phyloP scores from a whole-genome alignment of 345 rosid genomes.

The Anastatica hierochuntica region DNA sequence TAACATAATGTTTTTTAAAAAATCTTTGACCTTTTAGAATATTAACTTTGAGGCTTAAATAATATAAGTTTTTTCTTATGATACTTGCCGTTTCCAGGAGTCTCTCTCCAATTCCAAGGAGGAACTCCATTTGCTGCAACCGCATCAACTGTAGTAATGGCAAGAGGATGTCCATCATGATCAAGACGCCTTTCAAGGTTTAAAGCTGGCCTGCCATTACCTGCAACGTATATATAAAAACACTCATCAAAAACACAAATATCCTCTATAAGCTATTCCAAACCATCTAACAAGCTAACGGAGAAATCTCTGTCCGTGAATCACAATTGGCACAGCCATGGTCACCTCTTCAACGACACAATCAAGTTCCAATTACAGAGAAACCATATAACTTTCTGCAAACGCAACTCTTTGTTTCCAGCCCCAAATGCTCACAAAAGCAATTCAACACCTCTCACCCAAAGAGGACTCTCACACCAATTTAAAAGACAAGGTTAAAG shows the following conservation, averaged over 20 bases:
- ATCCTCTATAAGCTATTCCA: background rate
- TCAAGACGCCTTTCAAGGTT: slow-evolving; percentile 95
- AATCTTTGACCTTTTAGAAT: background rate
- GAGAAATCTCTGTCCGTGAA: background rate
- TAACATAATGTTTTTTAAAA: slow-evolving; percentile 1
- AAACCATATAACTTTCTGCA: background rate
- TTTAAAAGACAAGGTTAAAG: slow-evolving; percentile 4
- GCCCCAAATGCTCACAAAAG: slow-evolving; percentile 2
- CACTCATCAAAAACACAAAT: slow-evolving; percentile 1
- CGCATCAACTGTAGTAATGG: slow-evolving; percentile 78
- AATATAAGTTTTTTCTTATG: slow-evolving; percentile 4
- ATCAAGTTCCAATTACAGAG: background rate
- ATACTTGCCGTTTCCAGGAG: slow-evolving; percentile 74
- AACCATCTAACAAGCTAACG: slow-evolving; percentile 11
- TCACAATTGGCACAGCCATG: background rate
- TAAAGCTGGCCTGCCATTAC: slow-evolving; percentile 65
- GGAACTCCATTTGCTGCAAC: slow-evolving; percentile 80
- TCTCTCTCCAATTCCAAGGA: slow-evolving; percentile 98
- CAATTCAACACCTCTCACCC: background rate
- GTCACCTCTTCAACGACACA: too few relatives aligned
- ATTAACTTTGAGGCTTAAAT: background rate
- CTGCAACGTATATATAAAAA: slow-evolving; percentile 35
- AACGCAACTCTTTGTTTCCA: slow-evolving; percentile 7
- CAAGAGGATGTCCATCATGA: slow-evolving; percentile 95
- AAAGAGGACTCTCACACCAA: background rate